Conservation (phyloP, 2,329 filamentous ascomycete species). For the Hypoxylon sp. region DNA sequence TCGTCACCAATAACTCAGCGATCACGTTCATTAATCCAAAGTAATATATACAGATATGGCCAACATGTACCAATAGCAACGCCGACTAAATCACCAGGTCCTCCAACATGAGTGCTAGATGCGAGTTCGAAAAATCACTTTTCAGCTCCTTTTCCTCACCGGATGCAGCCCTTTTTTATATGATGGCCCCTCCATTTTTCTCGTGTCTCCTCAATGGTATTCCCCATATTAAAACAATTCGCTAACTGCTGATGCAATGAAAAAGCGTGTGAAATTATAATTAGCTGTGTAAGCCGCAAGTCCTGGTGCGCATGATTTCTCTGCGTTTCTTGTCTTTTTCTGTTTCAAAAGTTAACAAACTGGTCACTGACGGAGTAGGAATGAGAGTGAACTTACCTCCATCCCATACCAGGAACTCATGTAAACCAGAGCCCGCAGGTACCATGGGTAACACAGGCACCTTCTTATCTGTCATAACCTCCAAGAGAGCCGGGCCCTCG, state of each 20-base stretch:
- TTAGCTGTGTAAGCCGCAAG: conserved; percentile 65
- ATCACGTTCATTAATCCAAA: conserved; percentile 15
- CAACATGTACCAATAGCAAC: conserved; percentile 28
- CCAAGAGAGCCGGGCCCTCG: conserved; percentile 92
- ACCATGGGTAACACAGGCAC: conserved; percentile 99
- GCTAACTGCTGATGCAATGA: conserved; percentile 40
- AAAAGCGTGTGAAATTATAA: conserved; percentile 16
- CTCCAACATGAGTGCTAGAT: conserved; percentile 26
- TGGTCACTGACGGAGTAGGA: conserved; percentile 34
- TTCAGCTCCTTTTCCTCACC: conserved; percentile 29
- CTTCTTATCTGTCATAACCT: conserved; percentile 92
- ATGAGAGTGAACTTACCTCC: conserved; percentile 68
- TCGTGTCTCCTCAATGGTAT: conserved; percentile 29
- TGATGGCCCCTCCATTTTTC: conserved; percentile 20
- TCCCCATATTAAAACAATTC: conserved; percentile 33
- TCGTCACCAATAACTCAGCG: conserved; percentile 8
- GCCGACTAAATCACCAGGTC: conserved; percentile 22
- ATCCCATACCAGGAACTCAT: conserved; percentile 95
- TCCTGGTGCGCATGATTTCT: conserved; percentile 76
- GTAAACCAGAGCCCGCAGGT: conserved; percentile 85
- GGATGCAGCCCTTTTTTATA: conserved; percentile 19
- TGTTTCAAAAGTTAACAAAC: conserved; percentile 60
- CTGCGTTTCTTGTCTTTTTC: conserved; percentile 78
- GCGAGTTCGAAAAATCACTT: conserved; percentile 36
- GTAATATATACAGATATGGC: conserved; percentile 31